phyloP scores from a whole-genome alignment of 176 grass and related monocot genomes.

The Tillandsia leiboldiana region DNA sequence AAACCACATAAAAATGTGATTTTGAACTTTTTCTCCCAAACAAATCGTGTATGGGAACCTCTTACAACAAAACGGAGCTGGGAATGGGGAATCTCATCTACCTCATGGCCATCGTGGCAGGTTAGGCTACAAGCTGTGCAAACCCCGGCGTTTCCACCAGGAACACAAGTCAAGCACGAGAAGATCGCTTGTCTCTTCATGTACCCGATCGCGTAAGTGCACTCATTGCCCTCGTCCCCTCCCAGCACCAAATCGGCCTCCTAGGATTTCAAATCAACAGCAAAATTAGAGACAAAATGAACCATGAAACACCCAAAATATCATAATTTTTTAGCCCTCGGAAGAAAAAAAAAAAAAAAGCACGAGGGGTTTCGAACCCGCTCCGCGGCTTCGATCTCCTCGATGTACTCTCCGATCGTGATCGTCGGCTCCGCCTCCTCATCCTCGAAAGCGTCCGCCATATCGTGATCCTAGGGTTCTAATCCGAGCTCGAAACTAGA shows the following conservation, averaged over 20 bases:
- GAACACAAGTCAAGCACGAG: conserved; percentile 93
- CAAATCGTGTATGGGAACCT: not conserved
- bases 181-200: conserved; percentile 96
- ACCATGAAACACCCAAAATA: not conserved
- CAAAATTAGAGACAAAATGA: conserved; percentile 1
- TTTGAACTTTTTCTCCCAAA: not conserved
- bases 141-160: conserved; percentile 58
- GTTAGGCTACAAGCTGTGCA: conserved; percentile 87
- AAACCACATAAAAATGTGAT: not conserved
- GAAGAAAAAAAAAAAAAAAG: not conserved
- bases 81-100: conserved; percentile 12
- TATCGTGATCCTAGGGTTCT: conserved; percentile 28
- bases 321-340: not conserved
- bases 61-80: not conserved
- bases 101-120: conserved; percentile 98
- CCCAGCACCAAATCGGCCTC: conserved; percentile 90
- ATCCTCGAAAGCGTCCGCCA: conserved; percentile 58
- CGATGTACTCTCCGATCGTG: conserved; percentile 80
- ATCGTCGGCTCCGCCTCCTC: conserved; percentile 49
- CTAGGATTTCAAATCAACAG: conserved; percentile 30
- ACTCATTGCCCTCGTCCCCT: conserved; percentile 91
- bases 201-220: conserved; percentile 77
- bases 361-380: conserved; percentile 21
- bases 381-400: conserved; percentile 79
- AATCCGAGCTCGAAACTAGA: conserved; percentile 7